Conservation (phyloP, 441 rosid species). For the Croton setiger region DNA sequence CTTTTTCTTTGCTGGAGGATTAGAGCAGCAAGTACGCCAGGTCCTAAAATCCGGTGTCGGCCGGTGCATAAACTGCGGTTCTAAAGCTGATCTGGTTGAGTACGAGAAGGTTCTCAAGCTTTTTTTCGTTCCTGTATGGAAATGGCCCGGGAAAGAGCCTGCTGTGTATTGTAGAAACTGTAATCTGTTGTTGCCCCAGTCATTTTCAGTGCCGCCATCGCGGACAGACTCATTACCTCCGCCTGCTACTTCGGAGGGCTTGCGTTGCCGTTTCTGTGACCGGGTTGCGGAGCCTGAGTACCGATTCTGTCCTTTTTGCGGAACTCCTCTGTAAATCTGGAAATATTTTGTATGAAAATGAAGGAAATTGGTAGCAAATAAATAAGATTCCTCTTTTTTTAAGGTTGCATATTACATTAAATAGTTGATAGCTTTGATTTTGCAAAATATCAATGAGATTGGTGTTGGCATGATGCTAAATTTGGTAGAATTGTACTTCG, state of each 20-base stretch:
- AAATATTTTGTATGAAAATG: too few relatives aligned
- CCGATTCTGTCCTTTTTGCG: conserved; percentile 74
- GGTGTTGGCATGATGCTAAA: too few relatives aligned
- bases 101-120: conserved; percentile 77
- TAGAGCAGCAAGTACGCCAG: conserved; percentile 69
- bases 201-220: conserved; percentile 25
- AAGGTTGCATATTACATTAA: too few relatives aligned
- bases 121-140: conserved; percentile 85
- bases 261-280: conserved; percentile 24
- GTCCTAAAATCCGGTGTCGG: conserved; percentile 66
- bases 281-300: conserved; percentile 51
- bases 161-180: conserved; percentile 55
- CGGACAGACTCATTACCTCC: neutral
- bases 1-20: conserved; percentile 83
- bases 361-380: too few relatives aligned
- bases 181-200: conserved; percentile 58
- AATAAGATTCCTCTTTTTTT: too few relatives aligned
- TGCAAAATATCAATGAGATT: too few relatives aligned
- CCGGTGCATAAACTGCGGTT: conserved; percentile 65
- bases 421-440: too few relatives aligned
- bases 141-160: conserved; percentile 68
- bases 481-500: too few relatives aligned
- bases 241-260: neutral
- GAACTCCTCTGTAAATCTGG: conserved; percentile 46
- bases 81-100: conserved; percentile 74